Evolutionary conservation across 23 red algal species (phyloP).

Genomic region (Gracilaria vermiculophylla): DNA sequence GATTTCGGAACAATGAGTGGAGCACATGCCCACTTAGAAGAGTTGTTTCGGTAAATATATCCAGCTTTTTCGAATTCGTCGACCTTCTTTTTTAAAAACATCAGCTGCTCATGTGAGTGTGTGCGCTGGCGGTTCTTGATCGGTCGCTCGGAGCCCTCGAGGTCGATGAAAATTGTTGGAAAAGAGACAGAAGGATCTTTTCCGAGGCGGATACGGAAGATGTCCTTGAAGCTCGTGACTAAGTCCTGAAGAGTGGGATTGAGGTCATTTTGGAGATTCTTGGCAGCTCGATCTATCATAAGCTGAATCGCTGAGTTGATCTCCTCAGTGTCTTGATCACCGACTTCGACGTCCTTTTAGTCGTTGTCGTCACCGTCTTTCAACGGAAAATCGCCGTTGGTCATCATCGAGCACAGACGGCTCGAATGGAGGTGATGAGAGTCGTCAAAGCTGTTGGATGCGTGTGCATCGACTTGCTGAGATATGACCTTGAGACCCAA

Average conservation of each 20-base stretch:
- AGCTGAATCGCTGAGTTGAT: background rate
- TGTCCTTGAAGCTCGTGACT: background rate
- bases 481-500: background rate
- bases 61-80: background rate
- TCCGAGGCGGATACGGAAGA: conserved; percentile 21
- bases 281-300: background rate
- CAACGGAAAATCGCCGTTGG: conserved; percentile 26
- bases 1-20: conserved; percentile 34
- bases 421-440: background rate
- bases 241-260: background rate
- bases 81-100: conserved; percentile 3
- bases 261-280: background rate
- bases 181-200: background rate
- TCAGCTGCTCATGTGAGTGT: background rate
- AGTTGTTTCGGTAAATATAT: background rate
- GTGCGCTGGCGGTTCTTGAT: background rate
- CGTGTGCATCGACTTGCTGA: background rate
- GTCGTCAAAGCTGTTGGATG: background rate
- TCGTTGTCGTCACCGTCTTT: conserved; percentile 18
- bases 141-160: background rate
- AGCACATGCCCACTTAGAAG: conserved; percentile 36
- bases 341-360: conserved; percentile 28
- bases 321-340: background rate
- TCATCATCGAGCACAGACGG: too few relatives aligned
- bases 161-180: background rate